These are phyloP conservation scores for Pisolithus marmoratus DNA, from an alignment of 768 basidiomycete species.

Conservation along the genomic window DNA sequence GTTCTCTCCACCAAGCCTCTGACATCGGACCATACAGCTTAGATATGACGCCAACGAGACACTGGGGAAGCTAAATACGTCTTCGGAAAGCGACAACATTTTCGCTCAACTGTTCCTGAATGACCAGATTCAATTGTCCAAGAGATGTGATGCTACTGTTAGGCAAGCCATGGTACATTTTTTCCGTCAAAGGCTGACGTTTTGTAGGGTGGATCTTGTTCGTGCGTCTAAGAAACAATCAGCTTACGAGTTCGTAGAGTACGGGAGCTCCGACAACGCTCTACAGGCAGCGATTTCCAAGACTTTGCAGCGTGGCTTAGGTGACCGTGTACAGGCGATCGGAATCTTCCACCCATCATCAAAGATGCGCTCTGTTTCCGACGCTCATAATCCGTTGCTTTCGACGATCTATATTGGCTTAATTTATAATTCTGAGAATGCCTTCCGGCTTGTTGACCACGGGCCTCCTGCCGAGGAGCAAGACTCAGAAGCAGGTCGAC, in stretches of 20 bases:
- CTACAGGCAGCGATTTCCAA: slow-evolving; percentile 48
- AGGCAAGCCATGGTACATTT: slow-evolving; percentile 35
- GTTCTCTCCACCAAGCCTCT: neutral
- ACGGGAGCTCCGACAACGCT: slow-evolving; percentile 53
- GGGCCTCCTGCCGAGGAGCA: slow-evolving; percentile 73
- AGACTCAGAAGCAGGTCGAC: slow-evolving; percentile 42
- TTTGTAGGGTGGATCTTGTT: slow-evolving; percentile 41
- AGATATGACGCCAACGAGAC: slow-evolving; percentile 71
- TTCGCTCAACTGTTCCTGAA: slow-evolving; percentile 71
- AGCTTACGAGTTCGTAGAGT: slow-evolving; percentile 39
- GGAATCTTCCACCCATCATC: slow-evolving; percentile 53
- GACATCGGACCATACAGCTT: slow-evolving; percentile 43
- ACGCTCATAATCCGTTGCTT: slow-evolving; percentile 48
- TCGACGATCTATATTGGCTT: slow-evolving; percentile 65
- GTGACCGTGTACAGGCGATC: slow-evolving; percentile 62
- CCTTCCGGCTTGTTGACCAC: slow-evolving; percentile 85
- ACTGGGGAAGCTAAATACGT: slow-evolving; percentile 53
- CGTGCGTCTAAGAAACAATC: slow-evolving; percentile 39
- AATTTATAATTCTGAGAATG: slow-evolving; percentile 63
- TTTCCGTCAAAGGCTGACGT: slow-evolving; percentile 3
- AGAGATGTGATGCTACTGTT: slow-evolving; percentile 70
- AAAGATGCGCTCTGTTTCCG: slow-evolving; percentile 40
- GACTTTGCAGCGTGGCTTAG: slow-evolving; percentile 60
- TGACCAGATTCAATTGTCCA: slow-evolving; percentile 57
- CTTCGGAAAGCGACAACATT: slow-evolving; percentile 45